Conservation (phyloP, 2,329 filamentous ascomycete genomes). For the Colletotrichum spaethianum region DNA sequence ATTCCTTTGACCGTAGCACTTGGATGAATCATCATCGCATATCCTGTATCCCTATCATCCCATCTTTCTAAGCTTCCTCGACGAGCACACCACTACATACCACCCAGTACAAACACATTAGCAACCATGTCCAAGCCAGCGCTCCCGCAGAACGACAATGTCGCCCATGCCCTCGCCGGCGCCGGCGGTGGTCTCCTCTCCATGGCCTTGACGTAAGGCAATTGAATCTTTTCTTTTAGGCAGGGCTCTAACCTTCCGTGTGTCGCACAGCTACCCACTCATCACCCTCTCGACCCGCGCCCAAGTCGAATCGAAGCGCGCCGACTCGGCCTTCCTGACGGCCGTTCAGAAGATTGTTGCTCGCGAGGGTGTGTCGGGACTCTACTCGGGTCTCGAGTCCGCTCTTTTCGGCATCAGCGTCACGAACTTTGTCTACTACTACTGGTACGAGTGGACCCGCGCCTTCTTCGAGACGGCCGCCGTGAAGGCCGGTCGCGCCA, state of each 20-base stretch:
- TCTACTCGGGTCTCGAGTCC: slow-evolving; percentile 94
- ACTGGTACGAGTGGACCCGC: slow-evolving; percentile 99
- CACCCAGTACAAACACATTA: background rate
- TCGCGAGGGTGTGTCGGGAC: slow-evolving; percentile 88
- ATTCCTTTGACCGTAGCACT: slow-evolving; percentile 7
- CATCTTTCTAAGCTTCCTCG: slow-evolving; percentile 28
- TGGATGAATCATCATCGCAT: slow-evolving; percentile 32
- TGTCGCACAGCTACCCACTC: slow-evolving; percentile 81
- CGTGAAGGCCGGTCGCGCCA: slow-evolving; percentile 77
- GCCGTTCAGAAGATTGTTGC: slow-evolving; percentile 90
- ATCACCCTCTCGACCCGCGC: slow-evolving; percentile 98
- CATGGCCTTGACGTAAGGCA: slow-evolving; percentile 88
- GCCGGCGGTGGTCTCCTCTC: slow-evolving; percentile 94
- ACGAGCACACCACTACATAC: slow-evolving; percentile 5
- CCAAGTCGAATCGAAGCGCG: slow-evolving; percentile 96
- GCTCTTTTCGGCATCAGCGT: slow-evolving; percentile 98
- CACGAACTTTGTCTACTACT: slow-evolving; percentile 99
- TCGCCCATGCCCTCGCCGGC: slow-evolving; percentile 93
- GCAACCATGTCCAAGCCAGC: slow-evolving; percentile 68
- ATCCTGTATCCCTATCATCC: slow-evolving; percentile 15
- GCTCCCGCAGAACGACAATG: slow-evolving; percentile 92
- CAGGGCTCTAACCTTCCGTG: slow-evolving; percentile 23
- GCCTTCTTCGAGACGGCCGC: slow-evolving; percentile 88
- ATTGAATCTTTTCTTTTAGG: background rate
- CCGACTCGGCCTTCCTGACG: slow-evolving; percentile 85